Evolutionary conservation across 306 rosid genomes (phyloP).

Genomic region (Ormosia semicastrata): DNA sequence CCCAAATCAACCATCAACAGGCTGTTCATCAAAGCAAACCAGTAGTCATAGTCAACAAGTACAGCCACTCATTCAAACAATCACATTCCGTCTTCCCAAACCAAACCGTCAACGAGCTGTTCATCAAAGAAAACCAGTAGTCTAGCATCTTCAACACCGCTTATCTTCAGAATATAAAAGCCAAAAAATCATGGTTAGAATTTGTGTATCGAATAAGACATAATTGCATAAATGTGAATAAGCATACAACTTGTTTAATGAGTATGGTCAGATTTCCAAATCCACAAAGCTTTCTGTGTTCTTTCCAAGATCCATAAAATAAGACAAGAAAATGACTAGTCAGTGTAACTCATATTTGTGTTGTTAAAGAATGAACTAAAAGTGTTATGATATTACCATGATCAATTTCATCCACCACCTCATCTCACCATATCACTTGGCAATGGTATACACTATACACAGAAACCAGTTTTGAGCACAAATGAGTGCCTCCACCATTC

Average conservation of each 20-base stretch:
- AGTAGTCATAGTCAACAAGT: background rate
- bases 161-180: background rate
- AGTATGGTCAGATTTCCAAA: background rate
- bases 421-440: background rate
- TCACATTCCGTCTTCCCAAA: background rate
- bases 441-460: background rate
- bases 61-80: background rate
- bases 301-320: background rate
- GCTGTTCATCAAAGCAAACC: background rate
- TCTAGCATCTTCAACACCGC: background rate
- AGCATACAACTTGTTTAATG: background rate
- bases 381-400: background rate
- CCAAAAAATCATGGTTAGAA: background rate
- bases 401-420: constrained; percentile 1
- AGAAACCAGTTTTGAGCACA: background rate
- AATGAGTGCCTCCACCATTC: background rate
- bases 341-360: background rate
- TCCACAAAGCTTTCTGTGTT: background rate
- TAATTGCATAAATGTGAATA: background rate
- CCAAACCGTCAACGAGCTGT: background rate
- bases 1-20: background rate
- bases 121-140: background rate
- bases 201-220: background rate
- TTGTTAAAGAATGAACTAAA: background rate
- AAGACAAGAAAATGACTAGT: background rate